A percentile compares a stretch with the other conserved stretches of the same genome.
Conservation (phyloP, 768 basidiomycete genomes). For the Cystofilobasidium macerans region DNA sequence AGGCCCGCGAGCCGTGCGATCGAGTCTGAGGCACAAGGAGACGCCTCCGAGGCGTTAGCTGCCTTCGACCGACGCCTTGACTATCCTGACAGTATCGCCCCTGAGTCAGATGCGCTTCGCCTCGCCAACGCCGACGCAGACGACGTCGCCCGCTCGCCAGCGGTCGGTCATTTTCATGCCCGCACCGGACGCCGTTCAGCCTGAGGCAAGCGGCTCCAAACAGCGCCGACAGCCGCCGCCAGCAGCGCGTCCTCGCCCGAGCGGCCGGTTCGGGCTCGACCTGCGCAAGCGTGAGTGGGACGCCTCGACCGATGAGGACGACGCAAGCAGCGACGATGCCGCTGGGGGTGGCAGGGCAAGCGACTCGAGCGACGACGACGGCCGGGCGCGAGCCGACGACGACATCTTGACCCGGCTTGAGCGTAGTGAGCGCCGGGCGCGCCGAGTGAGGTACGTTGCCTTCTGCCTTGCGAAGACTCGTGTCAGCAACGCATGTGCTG, state of each 20-base stretch:
- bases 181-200: not conserved
- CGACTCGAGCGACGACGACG: not conserved
- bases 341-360: not conserved
- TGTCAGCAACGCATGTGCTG: too few relatives aligned
- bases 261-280: slow-evolving; percentile 1
- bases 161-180: too few relatives aligned
- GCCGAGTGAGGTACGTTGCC: not conserved
- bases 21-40: too few relatives aligned
- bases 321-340: not conserved
- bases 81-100: not conserved
- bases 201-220: not conserved
- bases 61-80: not conserved
- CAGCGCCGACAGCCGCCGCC: too few relatives aligned
- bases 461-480: not conserved
- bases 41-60: too few relatives aligned
- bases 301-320: not conserved
- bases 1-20: too few relatives aligned
- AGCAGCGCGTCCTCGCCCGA: not conserved
- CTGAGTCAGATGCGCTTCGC: not conserved
- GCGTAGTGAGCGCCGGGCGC: not conserved
- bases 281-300: slow-evolving; percentile 1
- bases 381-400: not conserved
- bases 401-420: not conserved
- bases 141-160: not conserved
- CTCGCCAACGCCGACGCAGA: not conserved